A percentile compares a stretch with the other conserved stretches of the same genome.
Conservation (phyloP, 768 basidiomycete species). For the Trametes coccinea region DNA sequence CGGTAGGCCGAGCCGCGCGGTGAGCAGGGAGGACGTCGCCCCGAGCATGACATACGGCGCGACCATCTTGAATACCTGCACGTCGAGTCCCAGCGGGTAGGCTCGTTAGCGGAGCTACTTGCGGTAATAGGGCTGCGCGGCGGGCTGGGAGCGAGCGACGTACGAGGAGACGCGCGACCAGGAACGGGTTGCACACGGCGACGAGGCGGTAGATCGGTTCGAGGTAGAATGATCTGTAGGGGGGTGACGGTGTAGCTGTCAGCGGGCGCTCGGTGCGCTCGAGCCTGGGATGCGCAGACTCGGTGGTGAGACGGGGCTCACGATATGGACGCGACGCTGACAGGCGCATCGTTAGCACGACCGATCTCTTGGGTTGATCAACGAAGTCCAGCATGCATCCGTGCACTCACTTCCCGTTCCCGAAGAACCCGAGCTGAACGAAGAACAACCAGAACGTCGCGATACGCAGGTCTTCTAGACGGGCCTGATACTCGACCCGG, state of each 20-base stretch:
- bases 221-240: conserved; percentile 74
- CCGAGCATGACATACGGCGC: conserved; percentile 79
- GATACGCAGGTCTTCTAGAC: conserved; percentile 63
- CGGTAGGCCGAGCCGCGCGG: conserved; percentile 64
- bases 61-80: conserved; percentile 78
- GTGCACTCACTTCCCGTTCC: conserved; percentile 54
- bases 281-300: too few species aligned
- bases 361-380: not conserved
- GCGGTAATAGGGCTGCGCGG: too few species aligned
- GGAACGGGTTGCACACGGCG: conserved; percentile 82
- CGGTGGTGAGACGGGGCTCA: conserved; percentile 33
- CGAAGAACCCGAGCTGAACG: conserved; percentile 85
- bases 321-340: conserved; percentile 83
- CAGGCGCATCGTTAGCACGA: not conserved
- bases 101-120: too few species aligned
- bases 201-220: conserved; percentile 87
- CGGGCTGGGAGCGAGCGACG: conserved; percentile 10
- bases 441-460: conserved; percentile 85
- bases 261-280: conserved; percentile 10
- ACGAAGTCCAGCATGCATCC: conserved; percentile 1
- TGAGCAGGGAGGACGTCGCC: conserved; percentile 65
- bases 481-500: conserved; percentile 21
- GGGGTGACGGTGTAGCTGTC: not conserved
- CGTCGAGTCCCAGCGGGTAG: not conserved
- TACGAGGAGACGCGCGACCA: conserved; percentile 75